These are phyloP conservation scores for Xylaria grammica DNA, from an alignment of 495 filamentous ascomycete genomes.

Conservation along the genomic window DNA sequence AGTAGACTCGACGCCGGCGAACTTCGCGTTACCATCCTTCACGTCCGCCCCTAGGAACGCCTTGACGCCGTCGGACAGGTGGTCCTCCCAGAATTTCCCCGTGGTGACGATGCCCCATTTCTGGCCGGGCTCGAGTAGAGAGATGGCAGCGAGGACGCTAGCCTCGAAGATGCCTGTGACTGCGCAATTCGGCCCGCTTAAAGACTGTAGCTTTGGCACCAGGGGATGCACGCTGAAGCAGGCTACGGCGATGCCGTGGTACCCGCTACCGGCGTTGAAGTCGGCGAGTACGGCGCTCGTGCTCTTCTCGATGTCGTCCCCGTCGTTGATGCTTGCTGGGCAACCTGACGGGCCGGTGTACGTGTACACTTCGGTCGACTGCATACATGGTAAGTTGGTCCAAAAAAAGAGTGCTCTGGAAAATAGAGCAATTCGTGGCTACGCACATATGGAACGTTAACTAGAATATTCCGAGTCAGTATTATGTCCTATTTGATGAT, in stretches of 20 bases:
- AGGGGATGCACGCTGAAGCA: constrained; percentile 92
- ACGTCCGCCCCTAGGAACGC: constrained; percentile 53
- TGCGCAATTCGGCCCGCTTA: constrained; percentile 31
- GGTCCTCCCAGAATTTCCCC: constrained; percentile 78
- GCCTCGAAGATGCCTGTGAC: constrained; percentile 92
- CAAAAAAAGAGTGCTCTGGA: not conserved
- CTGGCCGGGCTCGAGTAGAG: constrained; percentile 42
- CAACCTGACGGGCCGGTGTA: constrained; percentile 59
- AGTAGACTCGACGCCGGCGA: constrained; percentile 83
- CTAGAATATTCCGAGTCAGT: constrained; percentile 5
- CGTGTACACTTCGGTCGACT: constrained; percentile 50
- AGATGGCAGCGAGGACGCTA: constrained; percentile 65
- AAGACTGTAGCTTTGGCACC: constrained; percentile 61
- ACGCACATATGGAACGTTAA: constrained; percentile 55
- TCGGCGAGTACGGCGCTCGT: constrained; percentile 60
- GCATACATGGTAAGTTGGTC: not conserved
- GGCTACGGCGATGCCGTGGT: constrained; percentile 82
- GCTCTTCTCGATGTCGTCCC: constrained; percentile 57
- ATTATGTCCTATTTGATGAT: too few relatives aligned
- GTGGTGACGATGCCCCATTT: constrained; percentile 92
- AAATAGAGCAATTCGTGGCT: not conserved
- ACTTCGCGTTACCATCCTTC: constrained; percentile 43
- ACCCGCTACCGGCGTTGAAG: constrained; percentile 44
- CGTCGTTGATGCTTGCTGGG: constrained; percentile 69
- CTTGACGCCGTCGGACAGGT: constrained; percentile 68